A percentile compares a stretch with the other conserved stretches of the same genome.
These are phyloP conservation scores for Eimeria acervulina DNA, from an alignment of 169 alveolate species.

Conservation along the genomic window DNA sequence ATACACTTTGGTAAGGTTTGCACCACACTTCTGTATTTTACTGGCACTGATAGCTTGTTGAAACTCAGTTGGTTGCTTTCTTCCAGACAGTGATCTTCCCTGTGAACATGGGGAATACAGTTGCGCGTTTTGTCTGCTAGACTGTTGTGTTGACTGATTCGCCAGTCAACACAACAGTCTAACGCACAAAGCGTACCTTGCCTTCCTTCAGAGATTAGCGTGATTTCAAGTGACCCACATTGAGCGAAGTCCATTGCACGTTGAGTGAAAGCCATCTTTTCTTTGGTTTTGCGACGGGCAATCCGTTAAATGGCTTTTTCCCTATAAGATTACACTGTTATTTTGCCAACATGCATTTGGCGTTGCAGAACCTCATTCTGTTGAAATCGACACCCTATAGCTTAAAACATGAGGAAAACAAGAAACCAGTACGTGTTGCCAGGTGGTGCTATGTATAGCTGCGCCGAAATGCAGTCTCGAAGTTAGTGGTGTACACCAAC, in stretches of 20 bases:
- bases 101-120: not conserved
- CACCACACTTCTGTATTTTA: not conserved
- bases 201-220: not conserved
- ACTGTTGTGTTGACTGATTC: too few species aligned
- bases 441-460: too few species aligned
- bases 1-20: not conserved
- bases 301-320: too few species aligned
- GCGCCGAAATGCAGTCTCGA: too few species aligned
- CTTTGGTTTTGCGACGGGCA: not conserved
- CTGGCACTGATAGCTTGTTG: not conserved
- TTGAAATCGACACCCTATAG: too few species aligned
- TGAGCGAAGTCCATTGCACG: not conserved
- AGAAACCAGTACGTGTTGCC: not conserved
- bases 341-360: too few species aligned
- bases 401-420: not conserved
- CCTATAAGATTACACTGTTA: too few species aligned
- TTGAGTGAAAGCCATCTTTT: not conserved
- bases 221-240: not conserved
- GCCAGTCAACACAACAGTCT: not conserved
- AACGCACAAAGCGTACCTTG: not conserved
- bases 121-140: not conserved
- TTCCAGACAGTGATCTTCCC: not conserved
- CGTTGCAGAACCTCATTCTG: too few species aligned
- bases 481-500: too few species aligned
- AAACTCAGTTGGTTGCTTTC: not conserved